Percentiles rank a stretch among this genome's conserved stretches.
Conservation (phyloP, 192 early-diverging fungal species). For the Coemansia sp. region DNA sequence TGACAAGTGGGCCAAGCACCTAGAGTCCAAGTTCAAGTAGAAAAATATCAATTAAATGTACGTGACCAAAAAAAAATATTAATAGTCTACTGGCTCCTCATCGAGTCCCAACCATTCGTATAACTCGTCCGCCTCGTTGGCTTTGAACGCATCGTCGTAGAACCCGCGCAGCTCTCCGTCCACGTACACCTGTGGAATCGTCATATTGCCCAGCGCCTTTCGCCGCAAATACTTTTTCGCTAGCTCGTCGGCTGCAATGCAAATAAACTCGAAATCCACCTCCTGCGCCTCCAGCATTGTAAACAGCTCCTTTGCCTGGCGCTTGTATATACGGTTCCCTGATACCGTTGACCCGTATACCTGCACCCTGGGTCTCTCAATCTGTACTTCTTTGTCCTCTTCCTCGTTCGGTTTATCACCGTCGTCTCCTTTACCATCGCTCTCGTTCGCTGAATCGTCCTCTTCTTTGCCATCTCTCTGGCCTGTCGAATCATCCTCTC, state of each 20-base stretch:
- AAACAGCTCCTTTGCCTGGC: slow-evolving; percentile 51
- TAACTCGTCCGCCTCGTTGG: slow-evolving; percentile 55
- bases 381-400: slow-evolving; percentile 6
- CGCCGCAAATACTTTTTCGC: slow-evolving; percentile 59
- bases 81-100: slow-evolving; percentile 55
- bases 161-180: slow-evolving; percentile 59
- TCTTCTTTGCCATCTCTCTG: neutral
- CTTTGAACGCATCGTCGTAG: slow-evolving; percentile 57
- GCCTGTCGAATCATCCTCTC: neutral
- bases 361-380: slow-evolving; percentile 50
- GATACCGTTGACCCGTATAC: slow-evolving; percentile 57
- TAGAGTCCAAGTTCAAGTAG: slow-evolving; percentile 42
- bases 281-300: slow-evolving; percentile 54
- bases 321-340: slow-evolving; percentile 56
- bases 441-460: neutral
- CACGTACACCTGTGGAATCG: slow-evolving; percentile 58
- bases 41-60: neutral
- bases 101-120: slow-evolving; percentile 58
- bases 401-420: slow-evolving; percentile 6
- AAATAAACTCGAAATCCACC: slow-evolving; percentile 60
- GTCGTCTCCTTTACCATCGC: neutral
- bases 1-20: slow-evolving; percentile 54
- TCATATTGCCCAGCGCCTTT: slow-evolving; percentile 57
- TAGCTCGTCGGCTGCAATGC: slow-evolving; percentile 57
- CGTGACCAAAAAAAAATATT: neutral